Evolutionary conservation across 164 flowering plant species (phyloP).

Genomic region (Hamamelis virginiana): DNA sequence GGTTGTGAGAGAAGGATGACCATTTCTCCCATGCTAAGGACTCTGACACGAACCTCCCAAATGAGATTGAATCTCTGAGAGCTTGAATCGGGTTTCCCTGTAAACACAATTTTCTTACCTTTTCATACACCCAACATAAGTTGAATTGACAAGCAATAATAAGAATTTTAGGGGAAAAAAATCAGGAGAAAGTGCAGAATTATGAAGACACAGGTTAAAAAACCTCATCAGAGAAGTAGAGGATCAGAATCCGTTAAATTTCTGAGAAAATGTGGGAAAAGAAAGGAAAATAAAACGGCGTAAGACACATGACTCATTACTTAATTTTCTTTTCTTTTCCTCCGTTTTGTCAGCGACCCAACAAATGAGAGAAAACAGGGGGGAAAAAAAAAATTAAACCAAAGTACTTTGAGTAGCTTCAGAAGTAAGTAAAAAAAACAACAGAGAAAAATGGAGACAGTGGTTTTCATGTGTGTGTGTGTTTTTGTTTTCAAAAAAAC

Average conservation of each 20-base stretch:
- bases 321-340: not conserved
- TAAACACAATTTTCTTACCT: not conserved
- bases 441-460: not conserved
- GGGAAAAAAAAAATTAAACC: not conserved
- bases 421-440: too few relatives aligned
- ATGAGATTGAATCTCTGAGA: constrained; percentile 65
- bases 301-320: not conserved
- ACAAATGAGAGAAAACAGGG: not conserved
- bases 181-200: not conserved
- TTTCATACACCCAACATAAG: too few relatives aligned
- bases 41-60: constrained; percentile 70
- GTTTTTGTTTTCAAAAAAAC: constrained; percentile 1
- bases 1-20: constrained; percentile 58
- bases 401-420: not conserved
- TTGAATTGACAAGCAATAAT: not conserved
- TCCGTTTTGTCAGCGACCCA: not conserved
- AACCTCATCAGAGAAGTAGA: not conserved
- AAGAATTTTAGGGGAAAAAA: not conserved
- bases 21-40: constrained; percentile 66
- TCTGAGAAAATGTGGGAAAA: not conserved
- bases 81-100: constrained; percentile 54
- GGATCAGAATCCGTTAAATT: not conserved
- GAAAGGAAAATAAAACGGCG: not conserved
- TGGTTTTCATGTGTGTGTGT: not conserved
- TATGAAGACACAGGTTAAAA: not conserved